Evolutionary conservation across 108 stramenopile genomes (phyloP).

Genomic region (Poteriospumella lacustris): DNA sequence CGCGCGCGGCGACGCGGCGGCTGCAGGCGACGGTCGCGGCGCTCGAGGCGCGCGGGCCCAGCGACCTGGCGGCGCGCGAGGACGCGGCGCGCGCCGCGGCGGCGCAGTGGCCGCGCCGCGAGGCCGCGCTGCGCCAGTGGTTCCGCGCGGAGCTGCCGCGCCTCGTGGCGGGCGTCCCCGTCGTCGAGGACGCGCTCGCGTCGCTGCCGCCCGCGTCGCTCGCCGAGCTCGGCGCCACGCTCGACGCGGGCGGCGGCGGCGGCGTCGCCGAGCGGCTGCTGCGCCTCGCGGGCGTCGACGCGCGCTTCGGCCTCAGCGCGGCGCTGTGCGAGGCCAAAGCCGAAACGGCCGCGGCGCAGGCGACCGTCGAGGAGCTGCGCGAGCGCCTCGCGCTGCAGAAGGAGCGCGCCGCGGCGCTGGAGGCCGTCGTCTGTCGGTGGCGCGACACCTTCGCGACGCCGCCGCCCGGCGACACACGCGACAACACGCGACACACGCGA

Average conservation of each 20-base stretch:
- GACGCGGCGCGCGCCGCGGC: neutral
- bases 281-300: neutral
- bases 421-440: neutral
- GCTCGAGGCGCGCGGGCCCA: neutral
- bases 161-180: neutral
- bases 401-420: neutral
- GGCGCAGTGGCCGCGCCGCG: neutral
- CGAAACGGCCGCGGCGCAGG: neutral
- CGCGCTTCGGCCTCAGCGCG: neutral
- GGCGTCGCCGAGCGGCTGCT: neutral
- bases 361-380: conserved; percentile 1
- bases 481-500: neutral
- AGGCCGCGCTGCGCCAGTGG: neutral
- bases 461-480: neutral
- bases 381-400: neutral
- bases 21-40: neutral
- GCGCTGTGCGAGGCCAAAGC: too few relatives aligned
- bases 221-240: too few relatives aligned
- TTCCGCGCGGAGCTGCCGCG: neutral
- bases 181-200: neutral
- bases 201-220: too few relatives aligned
- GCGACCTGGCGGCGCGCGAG: neutral
- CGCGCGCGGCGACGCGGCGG: neutral
- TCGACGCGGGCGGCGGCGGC: neutral
- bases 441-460: neutral